Evolutionary conservation across 2,329 filamentous ascomycete species (phyloP), one percentile per base, ranked within the genome.

Genomic region (Colletotrichum gigasporum): DNA sequence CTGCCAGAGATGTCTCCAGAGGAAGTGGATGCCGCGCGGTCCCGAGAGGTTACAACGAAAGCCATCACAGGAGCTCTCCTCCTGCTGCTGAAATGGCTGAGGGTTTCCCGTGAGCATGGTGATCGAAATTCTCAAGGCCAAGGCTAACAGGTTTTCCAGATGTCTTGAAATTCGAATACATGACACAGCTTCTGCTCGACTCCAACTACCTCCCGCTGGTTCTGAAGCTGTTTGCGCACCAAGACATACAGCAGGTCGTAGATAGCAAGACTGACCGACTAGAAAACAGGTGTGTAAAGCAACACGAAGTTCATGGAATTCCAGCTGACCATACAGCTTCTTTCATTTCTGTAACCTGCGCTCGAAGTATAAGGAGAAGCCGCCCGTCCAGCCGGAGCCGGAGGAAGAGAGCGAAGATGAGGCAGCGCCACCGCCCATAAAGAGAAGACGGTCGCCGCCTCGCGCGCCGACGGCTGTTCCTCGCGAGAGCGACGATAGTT

Each of bases 81-180:
- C 26, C 82, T 97, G n/a, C 79, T 98, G 44, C 75, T 98, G 65
- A 99, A 98, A 78, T 99, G 96, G 96, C 91, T 98, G 71, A 96
- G 97, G 75, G 83, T 97, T 56, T 97, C 94, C 62, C 96, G 93
- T 96, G 82, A 82, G 92, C 24, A n/a, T n/a, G 24, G 3, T 10
- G 11, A 3, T 82, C 32, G 26, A 14, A n/a, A 22, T 9, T 3
- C 41, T 44, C 22, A 18, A 44, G 34, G n/a, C 50, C 20, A 8
- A 11, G 37, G n/a, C 20, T 39, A 26, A 62, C 6, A 10, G 10
- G 20, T 16, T 58, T 51, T 14, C 42, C 67, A 96, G 93, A 99
- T 74, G 87, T 98, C 26, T 82, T 99, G 68, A 97, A 97, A 74
- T 97, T 96, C 70, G 96, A 99, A 78, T 98, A 97, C 72, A 82